Percentiles rank a stretch among this genome's conserved stretches.
Conservation (phyloP, 2,329 filamentous ascomycete species). For the Basipetospora chlamydospora region DNA sequence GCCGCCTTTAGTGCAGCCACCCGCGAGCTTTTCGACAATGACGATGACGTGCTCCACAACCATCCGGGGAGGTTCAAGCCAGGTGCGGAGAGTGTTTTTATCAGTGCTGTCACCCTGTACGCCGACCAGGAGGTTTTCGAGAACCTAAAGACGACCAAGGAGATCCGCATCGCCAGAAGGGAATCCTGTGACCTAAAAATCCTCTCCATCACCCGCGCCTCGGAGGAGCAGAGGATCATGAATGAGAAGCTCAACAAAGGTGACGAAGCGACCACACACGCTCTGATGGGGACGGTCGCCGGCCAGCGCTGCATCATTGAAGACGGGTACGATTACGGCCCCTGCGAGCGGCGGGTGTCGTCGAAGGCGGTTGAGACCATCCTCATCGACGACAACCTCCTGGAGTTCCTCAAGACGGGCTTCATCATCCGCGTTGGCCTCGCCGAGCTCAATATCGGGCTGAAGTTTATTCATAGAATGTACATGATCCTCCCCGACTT, state of each 20-base stretch:
- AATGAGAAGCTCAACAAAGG: too few relatives aligned
- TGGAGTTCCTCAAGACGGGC: constrained; percentile 42
- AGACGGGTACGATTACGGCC: constrained; percentile 28
- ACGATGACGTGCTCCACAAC: background rate
- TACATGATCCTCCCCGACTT: constrained; percentile 43
- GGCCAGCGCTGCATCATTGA: constrained; percentile 20
- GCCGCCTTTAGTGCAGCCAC: constrained; percentile 24
- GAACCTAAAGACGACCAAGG: constrained; percentile 7
- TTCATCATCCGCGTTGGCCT: constrained; percentile 46
- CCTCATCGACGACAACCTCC: constrained; percentile 48
- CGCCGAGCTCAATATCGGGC: constrained; percentile 43
- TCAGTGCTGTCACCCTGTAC: background rate
- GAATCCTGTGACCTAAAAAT: constrained; percentile 49
- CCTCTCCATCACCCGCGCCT: constrained; percentile 30
- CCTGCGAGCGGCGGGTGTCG: background rate
- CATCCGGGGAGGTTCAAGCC: background rate
- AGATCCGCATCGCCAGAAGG: constrained; percentile 26
- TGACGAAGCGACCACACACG: too few relatives aligned
- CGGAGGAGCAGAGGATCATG: constrained; percentile 9
- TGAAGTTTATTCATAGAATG: constrained; percentile 50
- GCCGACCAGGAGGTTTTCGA: background rate
- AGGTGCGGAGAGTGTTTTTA: background rate
- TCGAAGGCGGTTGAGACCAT: constrained; percentile 28
- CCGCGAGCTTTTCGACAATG: background rate
- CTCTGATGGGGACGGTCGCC: background rate